Evolutionary conservation across 2,329 filamentous ascomycete species (phyloP).

Genomic region (Parascedosporium putredinis): DNA sequence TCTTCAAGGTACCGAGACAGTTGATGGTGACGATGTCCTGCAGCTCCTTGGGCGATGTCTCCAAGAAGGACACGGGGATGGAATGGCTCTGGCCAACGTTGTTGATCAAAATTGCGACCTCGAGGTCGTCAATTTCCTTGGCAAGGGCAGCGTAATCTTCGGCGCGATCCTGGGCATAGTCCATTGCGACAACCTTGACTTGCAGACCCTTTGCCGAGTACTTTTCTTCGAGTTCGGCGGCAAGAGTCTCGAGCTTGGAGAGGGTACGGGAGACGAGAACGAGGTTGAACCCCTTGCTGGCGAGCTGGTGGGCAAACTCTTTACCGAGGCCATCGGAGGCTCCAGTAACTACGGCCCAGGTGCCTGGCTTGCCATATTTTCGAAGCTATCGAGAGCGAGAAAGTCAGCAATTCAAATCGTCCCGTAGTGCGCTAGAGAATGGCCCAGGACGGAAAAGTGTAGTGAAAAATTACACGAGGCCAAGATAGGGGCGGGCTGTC

Average conservation of each 20-base stretch:
- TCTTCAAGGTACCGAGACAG: slow-evolving; percentile 78
- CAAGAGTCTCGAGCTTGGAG: slow-evolving; percentile 73
- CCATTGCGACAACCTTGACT: slow-evolving; percentile 78
- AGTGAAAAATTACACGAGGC: not conserved
- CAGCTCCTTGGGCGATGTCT: slow-evolving; percentile 71
- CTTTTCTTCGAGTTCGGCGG: slow-evolving; percentile 62
- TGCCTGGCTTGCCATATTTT: slow-evolving; percentile 82
- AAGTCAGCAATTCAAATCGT: not conserved
- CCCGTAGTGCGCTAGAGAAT: not conserved
- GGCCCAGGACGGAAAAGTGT: not conserved
- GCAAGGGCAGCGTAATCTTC: slow-evolving; percentile 69
- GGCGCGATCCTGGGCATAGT: slow-evolving; percentile 73
- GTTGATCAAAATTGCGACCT: slow-evolving; percentile 84
- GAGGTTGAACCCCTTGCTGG: slow-evolving; percentile 85
- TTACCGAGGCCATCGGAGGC: slow-evolving; percentile 95
- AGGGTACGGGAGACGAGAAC: slow-evolving; percentile 92
- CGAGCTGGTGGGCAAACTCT: slow-evolving; percentile 86
- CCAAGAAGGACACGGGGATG: slow-evolving; percentile 81
- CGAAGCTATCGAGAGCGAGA: slow-evolving; percentile 50
- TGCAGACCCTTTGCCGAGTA: slow-evolving; percentile 51
- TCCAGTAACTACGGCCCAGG: slow-evolving; percentile 89
- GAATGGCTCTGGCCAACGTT: slow-evolving; percentile 92
- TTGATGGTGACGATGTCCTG: slow-evolving; percentile 91
- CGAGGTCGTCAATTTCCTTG: slow-evolving; percentile 58
- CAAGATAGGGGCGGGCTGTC: slow-evolving; percentile 14